phyloP scores from a whole-genome alignment of 2,329 filamentous ascomycete species.

The Lachnellula willkommii region DNA sequence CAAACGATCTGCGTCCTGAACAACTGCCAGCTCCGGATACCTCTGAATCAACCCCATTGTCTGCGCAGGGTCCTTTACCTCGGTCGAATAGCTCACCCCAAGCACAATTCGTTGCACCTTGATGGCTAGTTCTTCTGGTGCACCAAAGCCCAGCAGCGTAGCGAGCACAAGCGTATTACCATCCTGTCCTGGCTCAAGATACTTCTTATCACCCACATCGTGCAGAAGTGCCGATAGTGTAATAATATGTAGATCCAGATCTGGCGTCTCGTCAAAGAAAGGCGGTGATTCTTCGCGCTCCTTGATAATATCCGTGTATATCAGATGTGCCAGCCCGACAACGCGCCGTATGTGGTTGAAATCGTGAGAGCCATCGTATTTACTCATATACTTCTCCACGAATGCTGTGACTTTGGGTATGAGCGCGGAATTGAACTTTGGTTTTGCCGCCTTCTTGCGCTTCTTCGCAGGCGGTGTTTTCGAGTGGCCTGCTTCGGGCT shows the following conservation, averaged over 20 bases:
- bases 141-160: conserved; percentile 56
- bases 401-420: conserved; percentile 54
- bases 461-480: conserved; percentile 14
- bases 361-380: conserved; percentile 83
- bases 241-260: conserved; percentile 51
- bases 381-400: conserved; percentile 66
- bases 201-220: conserved; percentile 69
- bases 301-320: conserved; percentile 26
- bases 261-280: conserved; percentile 26
- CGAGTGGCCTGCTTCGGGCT: background rate
- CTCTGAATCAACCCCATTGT: conserved; percentile 53
- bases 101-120: conserved; percentile 70
- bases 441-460: conserved; percentile 13
- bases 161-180: conserved; percentile 50
- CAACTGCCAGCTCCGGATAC: conserved; percentile 74
- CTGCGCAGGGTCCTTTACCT: conserved; percentile 58
- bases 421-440: conserved; percentile 22
- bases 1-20: conserved; percentile 91
- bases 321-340: conserved; percentile 56
- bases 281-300: conserved; percentile 11
- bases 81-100: conserved; percentile 74
- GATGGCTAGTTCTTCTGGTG: conserved; percentile 52
- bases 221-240: conserved; percentile 73
- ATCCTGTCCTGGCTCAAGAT: conserved; percentile 47
- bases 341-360: conserved; percentile 81